These are phyloP conservation scores for Brasilioporus rufonigricans DNA, from an alignment of 768 basidiomycete species.

Conservation along the genomic window DNA sequence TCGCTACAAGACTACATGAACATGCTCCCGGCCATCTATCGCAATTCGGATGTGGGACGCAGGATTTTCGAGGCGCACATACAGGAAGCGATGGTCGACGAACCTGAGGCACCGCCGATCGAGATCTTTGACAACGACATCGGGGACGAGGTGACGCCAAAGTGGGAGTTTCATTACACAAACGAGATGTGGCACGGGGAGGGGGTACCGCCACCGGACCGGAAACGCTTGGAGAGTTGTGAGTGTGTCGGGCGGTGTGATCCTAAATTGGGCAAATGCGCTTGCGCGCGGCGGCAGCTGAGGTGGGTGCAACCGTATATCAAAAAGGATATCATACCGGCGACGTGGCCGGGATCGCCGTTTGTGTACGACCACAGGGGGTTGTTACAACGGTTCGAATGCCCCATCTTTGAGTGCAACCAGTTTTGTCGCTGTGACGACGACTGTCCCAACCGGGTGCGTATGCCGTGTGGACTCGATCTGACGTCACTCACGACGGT, in stretches of 20 bases:
- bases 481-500: background rate
- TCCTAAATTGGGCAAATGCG: constrained; percentile 69
- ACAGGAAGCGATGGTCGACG: constrained; percentile 58
- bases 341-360: constrained; percentile 42
- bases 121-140: constrained; percentile 59
- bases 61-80: constrained; percentile 66
- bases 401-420: constrained; percentile 87
- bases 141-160: constrained; percentile 67
- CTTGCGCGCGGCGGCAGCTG: constrained; percentile 61
- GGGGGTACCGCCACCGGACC: constrained; percentile 65
- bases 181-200: constrained; percentile 77
- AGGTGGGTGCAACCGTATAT: constrained; percentile 30
- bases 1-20: constrained; percentile 67
- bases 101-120: constrained; percentile 68
- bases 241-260: constrained; percentile 74
- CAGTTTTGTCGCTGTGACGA: constrained; percentile 77
- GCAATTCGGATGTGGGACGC: constrained; percentile 44
- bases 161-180: constrained; percentile 86
- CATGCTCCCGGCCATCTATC: constrained; percentile 39
- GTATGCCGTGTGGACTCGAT: background rate
- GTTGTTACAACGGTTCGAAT: constrained; percentile 44
- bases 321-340: constrained; percentile 12
- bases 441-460: constrained; percentile 77
- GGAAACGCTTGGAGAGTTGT: constrained; percentile 60
- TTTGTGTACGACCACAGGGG: constrained; percentile 72